Evolutionary conservation across 108 stramenopile species (phyloP).

Genomic region (Fistulifera solaris): DNA sequence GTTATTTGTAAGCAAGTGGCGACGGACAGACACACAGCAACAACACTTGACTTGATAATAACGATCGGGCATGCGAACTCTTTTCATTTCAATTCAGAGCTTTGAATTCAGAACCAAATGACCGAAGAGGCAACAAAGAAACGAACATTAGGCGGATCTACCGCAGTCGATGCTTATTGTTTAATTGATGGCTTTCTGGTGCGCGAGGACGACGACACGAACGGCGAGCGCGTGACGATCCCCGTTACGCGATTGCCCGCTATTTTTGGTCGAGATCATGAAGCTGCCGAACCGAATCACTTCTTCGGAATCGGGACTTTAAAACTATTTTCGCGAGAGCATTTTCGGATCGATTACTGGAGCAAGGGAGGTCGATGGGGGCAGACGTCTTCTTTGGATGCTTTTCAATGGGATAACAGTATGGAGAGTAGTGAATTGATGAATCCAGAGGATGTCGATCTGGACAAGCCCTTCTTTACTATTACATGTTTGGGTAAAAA

Average conservation of each 20-base stretch:
- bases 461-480: constrained; percentile 44
- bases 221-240: constrained; percentile 22
- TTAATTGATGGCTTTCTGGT: constrained; percentile 22
- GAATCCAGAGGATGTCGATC: background rate
- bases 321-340: constrained; percentile 29
- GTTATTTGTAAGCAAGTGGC: too few relatives aligned
- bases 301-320: constrained; percentile 40
- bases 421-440: background rate
- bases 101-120: too few relatives aligned
- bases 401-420: constrained; percentile 6
- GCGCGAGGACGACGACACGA: constrained; percentile 10
- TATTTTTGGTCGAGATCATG: constrained; percentile 45
- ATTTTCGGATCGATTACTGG: constrained; percentile 32
- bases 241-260: constrained; percentile 54
- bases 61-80: too few relatives aligned
- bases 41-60: too few relatives aligned
- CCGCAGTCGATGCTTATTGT: constrained; percentile 5
- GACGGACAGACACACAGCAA: too few relatives aligned
- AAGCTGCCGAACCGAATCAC: constrained; percentile 19
- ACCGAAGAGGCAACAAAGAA: too few relatives aligned
- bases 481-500: constrained; percentile 58
- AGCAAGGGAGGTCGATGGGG: constrained; percentile 21
- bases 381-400: background rate
- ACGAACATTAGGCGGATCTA: constrained; percentile 9
- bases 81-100: too few relatives aligned